Evolutionary conservation across 2,329 filamentous ascomycete genomes (phyloP).

Genomic region (Calonectria hongkongensis): DNA sequence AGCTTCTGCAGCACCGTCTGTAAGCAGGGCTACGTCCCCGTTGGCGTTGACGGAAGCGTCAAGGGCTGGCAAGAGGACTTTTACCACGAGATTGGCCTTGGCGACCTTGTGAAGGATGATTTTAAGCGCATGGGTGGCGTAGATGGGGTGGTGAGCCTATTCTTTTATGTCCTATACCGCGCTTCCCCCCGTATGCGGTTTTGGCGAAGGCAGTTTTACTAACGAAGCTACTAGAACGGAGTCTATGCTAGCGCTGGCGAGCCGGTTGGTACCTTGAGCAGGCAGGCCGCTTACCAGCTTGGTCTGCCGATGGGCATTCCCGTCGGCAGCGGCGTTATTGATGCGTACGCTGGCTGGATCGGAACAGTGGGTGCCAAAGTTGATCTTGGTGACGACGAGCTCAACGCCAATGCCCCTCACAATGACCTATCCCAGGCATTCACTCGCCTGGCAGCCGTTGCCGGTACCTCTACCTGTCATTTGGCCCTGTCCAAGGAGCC

Average conservation of each 20-base stretch:
- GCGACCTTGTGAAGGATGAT: slow-evolving; percentile 87
- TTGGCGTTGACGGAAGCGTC: slow-evolving; percentile 97
- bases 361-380: slow-evolving; percentile 99
- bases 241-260: slow-evolving; percentile 94
- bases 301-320: slow-evolving; percentile 91
- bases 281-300: slow-evolving; percentile 87
- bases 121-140: slow-evolving; percentile 97
- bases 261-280: slow-evolving; percentile 88
- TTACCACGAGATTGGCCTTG: slow-evolving; percentile 88
- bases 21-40: slow-evolving; percentile 96
- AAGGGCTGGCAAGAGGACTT: slow-evolving; percentile 99
- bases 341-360: slow-evolving; percentile 99
- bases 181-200: slow-evolving; percentile 19
- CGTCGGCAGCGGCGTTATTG: slow-evolving; percentile 96
- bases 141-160: slow-evolving; percentile 88
- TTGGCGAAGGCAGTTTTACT: slow-evolving; percentile 29
- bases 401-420: slow-evolving; percentile 80
- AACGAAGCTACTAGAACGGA: slow-evolving; percentile 80
- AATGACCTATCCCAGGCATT: slow-evolving; percentile 96
- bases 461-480: slow-evolving; percentile 97
- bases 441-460: slow-evolving; percentile 92
- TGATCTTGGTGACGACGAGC: slow-evolving; percentile 78
- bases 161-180: slow-evolving; percentile 43
- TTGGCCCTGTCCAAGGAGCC: slow-evolving; percentile 95
- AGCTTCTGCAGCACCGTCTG: slow-evolving; percentile 98